These are phyloP conservation scores for Serendipita sp. DNA, from an alignment of 768 basidiomycete genomes.

Conservation along the genomic window DNA sequence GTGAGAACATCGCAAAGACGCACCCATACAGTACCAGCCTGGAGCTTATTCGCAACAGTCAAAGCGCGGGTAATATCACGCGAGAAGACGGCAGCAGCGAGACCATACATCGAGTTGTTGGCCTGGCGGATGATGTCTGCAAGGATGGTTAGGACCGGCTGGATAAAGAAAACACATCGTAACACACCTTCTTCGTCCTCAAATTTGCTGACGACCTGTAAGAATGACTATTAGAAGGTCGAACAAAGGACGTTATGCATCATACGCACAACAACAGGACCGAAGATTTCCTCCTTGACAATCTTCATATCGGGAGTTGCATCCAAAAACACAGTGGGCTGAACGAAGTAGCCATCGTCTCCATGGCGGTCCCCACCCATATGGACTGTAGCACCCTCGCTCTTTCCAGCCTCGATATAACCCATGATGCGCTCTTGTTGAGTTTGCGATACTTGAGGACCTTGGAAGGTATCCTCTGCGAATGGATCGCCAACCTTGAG, in stretches of 20 bases:
- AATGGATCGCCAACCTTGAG: slow-evolving; percentile 69
- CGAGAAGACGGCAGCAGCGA: slow-evolving; percentile 83
- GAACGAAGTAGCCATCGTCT: slow-evolving; percentile 72
- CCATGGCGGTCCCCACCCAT: slow-evolving; percentile 68
- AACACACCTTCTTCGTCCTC: slow-evolving; percentile 44
- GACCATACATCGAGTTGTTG: slow-evolving; percentile 78
- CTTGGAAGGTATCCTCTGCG: slow-evolving; percentile 45
- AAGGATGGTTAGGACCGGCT: neutral
- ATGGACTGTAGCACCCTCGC: slow-evolving; percentile 61
- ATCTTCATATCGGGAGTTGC: slow-evolving; percentile 72
- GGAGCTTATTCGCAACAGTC: slow-evolving; percentile 50
- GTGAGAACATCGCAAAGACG: neutral
- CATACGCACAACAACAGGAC: slow-evolving; percentile 55
- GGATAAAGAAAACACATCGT: neutral
- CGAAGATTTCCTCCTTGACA: slow-evolving; percentile 72
- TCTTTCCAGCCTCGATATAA: slow-evolving; percentile 76
- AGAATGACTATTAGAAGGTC: too few relatives aligned
- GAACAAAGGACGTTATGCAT: too few relatives aligned
- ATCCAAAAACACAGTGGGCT: slow-evolving; percentile 76
- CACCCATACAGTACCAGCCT: slow-evolving; percentile 75
- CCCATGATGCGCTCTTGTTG: slow-evolving; percentile 77
- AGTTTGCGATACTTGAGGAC: slow-evolving; percentile 70
- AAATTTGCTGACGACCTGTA: slow-evolving; percentile 46
- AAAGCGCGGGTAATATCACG: slow-evolving; percentile 63
- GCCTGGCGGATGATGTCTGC: slow-evolving; percentile 63